These are phyloP conservation scores for Oxalis stricta DNA, from an alignment of 441 rosid species.

Conservation along the genomic window DNA sequence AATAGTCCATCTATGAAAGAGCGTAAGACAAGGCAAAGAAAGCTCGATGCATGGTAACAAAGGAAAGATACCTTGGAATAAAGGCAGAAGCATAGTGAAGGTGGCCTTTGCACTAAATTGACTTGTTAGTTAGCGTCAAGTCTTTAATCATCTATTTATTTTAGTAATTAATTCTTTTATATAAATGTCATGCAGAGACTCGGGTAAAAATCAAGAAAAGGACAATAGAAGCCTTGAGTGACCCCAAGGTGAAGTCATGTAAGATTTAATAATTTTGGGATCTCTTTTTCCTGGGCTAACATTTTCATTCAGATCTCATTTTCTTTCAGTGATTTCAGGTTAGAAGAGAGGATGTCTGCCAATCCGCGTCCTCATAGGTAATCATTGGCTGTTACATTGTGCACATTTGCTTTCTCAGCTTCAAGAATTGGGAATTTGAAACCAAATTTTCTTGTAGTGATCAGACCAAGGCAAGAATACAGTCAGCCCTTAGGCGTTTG, in stretches of 20 bases:
- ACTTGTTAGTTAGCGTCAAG: constrained; percentile 1
- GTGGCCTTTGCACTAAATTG: constrained; percentile 19
- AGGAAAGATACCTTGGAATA: constrained; percentile 85
- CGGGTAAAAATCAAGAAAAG: constrained; percentile 59
- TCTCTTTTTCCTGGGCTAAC: neutral
- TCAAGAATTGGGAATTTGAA: constrained; percentile 1
- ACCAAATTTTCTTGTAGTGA: constrained; percentile 34
- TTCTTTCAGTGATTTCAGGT: constrained; percentile 31
- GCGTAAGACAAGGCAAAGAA: constrained; percentile 29
- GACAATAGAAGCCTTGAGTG: constrained; percentile 67
- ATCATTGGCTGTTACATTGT: constrained; percentile 7
- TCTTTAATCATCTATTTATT: constrained; percentile 3
- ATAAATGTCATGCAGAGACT: constrained; percentile 46
- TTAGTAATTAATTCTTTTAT: constrained; percentile 4
- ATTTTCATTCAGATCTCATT: neutral
- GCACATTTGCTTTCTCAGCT: constrained; percentile 25
- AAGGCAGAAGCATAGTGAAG: constrained; percentile 62
- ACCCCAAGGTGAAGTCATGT: constrained; percentile 93
- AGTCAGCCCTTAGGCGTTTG: constrained; percentile 49
- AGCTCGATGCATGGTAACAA: constrained; percentile 57
- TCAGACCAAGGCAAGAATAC: constrained; percentile 54
- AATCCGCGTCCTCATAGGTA: constrained; percentile 59
- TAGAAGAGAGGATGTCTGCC: constrained; percentile 56
- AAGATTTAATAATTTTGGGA: constrained; percentile 32
- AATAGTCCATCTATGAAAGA: constrained; percentile 4